Evolutionary conservation across 306 rosid genomes (phyloP), one percentile per base, ranked within the genome.

Genomic region (Castanospermum australe): DNA sequence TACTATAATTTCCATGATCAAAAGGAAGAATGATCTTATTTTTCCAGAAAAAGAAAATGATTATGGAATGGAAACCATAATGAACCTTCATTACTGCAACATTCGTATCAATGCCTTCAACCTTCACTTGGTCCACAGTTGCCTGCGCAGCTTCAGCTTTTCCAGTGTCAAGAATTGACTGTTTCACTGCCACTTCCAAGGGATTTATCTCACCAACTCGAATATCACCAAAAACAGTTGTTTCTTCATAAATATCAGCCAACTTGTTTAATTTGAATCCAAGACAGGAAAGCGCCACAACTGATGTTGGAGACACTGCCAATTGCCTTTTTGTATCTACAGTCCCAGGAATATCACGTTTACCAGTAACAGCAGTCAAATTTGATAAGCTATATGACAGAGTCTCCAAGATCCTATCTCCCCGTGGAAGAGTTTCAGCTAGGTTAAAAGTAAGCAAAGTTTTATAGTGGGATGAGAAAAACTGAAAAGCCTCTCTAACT

Each of bases 51-150:
- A 22, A 17, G 21, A 28, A 68, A 57, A 33, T 61, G 4, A 74
- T n/a, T 76, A 77, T 11, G 77, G 55, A 68, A 64, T 59, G 54
- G 64, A 76, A 76, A 77, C 84, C 61, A 79, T 30, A 71, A 52
- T 47, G 76, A 24, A 95, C 99, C 99, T 95, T 91, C 99, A 95
- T 95, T 48, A 93, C 89, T 77, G 98, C 98, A 77, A 91, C 73
- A 88, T 95, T 95, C 71, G 97, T 93, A 80, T 93, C 99, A 71
- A 95, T 91, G 59, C 99, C 98, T 79, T 93, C 99, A 80, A 95
- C 97, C 90, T 93, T 95, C 85, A 95, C 94, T 77, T 85, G 89
- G 86, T 93, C 92, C 69, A 95, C 96, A 2, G 97, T 90, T 72
- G 93, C 98, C 84, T 86, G 97, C 45, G 99, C 98, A 75, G 96